These are phyloP conservation scores for Aspergillus nomiae DNA, from an alignment of 2,329 filamentous ascomycete genomes.

Conservation along the genomic window DNA sequence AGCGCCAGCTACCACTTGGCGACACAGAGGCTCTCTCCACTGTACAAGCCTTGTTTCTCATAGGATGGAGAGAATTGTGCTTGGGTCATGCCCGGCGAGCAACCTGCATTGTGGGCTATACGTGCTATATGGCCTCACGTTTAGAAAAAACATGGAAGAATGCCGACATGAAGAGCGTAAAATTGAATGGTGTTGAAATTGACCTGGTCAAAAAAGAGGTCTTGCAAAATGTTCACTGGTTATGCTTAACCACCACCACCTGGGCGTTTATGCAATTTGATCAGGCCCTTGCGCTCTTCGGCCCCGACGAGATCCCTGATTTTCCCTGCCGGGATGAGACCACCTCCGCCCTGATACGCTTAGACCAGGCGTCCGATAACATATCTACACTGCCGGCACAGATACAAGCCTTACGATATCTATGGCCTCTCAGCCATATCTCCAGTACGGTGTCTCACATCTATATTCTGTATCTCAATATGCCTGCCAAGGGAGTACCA, in stretches of 20 bases:
- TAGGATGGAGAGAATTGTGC: constrained; percentile 10
- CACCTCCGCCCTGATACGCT: constrained; percentile 17
- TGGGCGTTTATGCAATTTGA: constrained; percentile 44
- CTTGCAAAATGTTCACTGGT: constrained; percentile 44
- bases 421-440: constrained; percentile 13
- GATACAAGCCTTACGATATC: constrained; percentile 1
- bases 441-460: constrained; percentile 8
- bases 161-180: constrained; percentile 33
- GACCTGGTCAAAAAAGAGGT: constrained; percentile 45
- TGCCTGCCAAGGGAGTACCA: neutral
- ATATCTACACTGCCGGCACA: constrained; percentile 14
- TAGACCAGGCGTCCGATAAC: constrained; percentile 22
- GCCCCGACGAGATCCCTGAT: constrained; percentile 13
- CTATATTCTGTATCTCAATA: constrained; percentile 6
- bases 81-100: constrained; percentile 29
- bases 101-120: constrained; percentile 39
- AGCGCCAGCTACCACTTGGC: constrained; percentile 19
- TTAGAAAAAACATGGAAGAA: constrained; percentile 33
- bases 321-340: constrained; percentile 25
- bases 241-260: constrained; percentile 41
- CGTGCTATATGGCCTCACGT: constrained; percentile 32
- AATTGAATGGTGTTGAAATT: constrained; percentile 45
- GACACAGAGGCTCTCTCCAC: constrained; percentile 1
- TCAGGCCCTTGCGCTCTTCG: constrained; percentile 20
- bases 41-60: constrained; percentile 3